A percentile compares a stretch with the other conserved stretches of the same genome.
These are phyloP conservation scores for Moricandia arvensis DNA, from an alignment of 345 rosid genomes.

Conservation along the genomic window DNA sequence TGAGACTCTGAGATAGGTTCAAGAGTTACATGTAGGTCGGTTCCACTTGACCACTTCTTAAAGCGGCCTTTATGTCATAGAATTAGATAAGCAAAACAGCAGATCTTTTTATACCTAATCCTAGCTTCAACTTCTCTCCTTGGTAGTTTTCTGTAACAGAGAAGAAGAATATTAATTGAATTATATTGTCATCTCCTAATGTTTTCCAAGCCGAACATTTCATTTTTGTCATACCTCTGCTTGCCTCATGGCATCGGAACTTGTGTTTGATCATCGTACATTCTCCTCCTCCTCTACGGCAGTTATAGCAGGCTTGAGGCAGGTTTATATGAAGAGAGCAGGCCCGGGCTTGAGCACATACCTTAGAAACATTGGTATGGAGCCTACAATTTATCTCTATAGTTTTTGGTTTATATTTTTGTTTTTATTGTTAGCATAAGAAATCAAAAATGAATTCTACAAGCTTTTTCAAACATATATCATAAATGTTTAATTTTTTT, in stretches of 20 bases:
- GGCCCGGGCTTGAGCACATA: no score
- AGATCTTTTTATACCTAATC: slow-evolving; percentile 23
- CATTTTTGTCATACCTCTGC: slow-evolving; percentile 15
- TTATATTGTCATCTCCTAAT: neutral
- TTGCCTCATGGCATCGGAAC: slow-evolving; percentile 6
- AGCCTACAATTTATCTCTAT: no score
- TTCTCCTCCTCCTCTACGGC: slow-evolving; percentile 16
- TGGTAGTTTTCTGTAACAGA: neutral
- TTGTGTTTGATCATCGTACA: neutral
- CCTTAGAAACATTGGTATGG: no score
- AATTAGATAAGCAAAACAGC: slow-evolving; percentile 1
- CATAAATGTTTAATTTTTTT: no score
- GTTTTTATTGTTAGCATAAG: no score
- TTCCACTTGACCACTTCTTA: neutral
- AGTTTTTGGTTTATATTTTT: no score
- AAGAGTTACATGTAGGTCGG: neutral
- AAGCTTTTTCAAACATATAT: no score
- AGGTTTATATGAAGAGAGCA: neutral
- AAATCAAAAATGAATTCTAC: no score
- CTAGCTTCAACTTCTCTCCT: neutral
- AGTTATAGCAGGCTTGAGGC: neutral
- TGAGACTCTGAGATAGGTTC: no score
- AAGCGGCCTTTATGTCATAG: neutral
- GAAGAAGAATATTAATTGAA: neutral
- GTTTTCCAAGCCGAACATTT: no score